Base-by-base conservation (phyloP, 805 yeast species). In the Jamesozyma gamospora region DNA sequence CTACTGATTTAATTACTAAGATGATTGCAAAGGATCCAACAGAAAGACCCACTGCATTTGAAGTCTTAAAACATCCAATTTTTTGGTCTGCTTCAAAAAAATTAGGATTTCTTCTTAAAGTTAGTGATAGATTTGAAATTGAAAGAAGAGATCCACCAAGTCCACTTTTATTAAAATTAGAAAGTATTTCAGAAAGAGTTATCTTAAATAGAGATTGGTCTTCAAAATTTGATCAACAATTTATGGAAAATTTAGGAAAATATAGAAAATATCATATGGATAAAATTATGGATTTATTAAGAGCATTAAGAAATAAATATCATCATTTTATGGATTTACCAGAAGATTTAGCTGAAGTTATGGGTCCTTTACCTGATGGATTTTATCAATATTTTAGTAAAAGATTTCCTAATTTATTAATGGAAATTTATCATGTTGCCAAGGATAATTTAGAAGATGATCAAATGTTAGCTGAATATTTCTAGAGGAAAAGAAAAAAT, bases 321-420 rank as follows among this genome's bases (percentile, higher is more conserved):
- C 97, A 92, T 59, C 99, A 92, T 59, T 90, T 73, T 59, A 86
- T 86, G 62, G 98, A 92, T 58, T 64, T 88, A 55, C 95, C 96
- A 1, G 69, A 63, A 9, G 72, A 66, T 12, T 67, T 92, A 42
- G 77, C 75, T 38, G 56, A 55, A 13, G 69, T 74, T 36, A 81
- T 92, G 75, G 80, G 85, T 15, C 81, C 90, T 0, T 62, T 86
- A 21, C 96, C 96, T 0, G 75, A 76, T 36, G 96, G 94, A 0
- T 92, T 84, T 56, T 82, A 85, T 59, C 60, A 66, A 33, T 92
- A 83, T 57, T 92, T 86, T 61, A 75, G 76, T 34, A 53, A 58
- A 24, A 72, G 77, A 53, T 92, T 90, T 55, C 98, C 99, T 1
- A 68, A 71, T 39, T 60, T 92, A 50, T 61, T 92, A 51, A 74